Base-by-base conservation (phyloP, 192 early-diverging fungal species). In the Gorgonomyces haynaldii region DNA sequence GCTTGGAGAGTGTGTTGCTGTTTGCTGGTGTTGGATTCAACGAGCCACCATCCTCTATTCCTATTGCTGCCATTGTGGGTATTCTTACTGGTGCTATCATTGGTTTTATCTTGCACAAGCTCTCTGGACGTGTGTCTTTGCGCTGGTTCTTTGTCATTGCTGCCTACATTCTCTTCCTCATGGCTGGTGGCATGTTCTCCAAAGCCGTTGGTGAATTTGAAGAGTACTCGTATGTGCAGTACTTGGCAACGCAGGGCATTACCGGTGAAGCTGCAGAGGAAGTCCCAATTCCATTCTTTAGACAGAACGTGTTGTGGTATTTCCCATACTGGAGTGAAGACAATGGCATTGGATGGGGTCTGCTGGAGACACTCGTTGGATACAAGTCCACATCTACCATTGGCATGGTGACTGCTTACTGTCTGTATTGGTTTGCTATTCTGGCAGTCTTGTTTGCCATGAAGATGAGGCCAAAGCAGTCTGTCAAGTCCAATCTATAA, bases 1-100 rank as follows among this genome's bases (percentile, higher is more conserved):
- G 84, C 9, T 56, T 95, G 8, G 91, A 95, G 57, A 79, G 84
- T n/a, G 70, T 95, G 16, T 75, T 95, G 7, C 87, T 95, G 63
- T 65, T 95, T 37, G 89, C 76, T 44, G 91, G 91, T 42, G 85
- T 86, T 65, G 64, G 63, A 60, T 15, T 91, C 31, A 69, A 70
- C 20, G 69, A 73, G 8, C 51, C 66, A 13, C 67, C 79, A 0
- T 74, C 70, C 30, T 65, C 85, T 9, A 84, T 95, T 45, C 89
- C 89, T 22, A 71, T 95, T 19, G 78, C 91, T 25, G 82, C 76
- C 9, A 66, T 89, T 35, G 52, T 65, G 45, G 91, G 91, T 29
- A 49, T 87, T 23, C 5, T 84, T 1, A 63, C 71, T 46, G 91
- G 89, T 40, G 31, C 44, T 38, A 1, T 78, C 0, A 50, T 95